Conservation (phyloP, 2,329 filamentous ascomycete genomes). For the Stromatinia cepivora region DNA sequence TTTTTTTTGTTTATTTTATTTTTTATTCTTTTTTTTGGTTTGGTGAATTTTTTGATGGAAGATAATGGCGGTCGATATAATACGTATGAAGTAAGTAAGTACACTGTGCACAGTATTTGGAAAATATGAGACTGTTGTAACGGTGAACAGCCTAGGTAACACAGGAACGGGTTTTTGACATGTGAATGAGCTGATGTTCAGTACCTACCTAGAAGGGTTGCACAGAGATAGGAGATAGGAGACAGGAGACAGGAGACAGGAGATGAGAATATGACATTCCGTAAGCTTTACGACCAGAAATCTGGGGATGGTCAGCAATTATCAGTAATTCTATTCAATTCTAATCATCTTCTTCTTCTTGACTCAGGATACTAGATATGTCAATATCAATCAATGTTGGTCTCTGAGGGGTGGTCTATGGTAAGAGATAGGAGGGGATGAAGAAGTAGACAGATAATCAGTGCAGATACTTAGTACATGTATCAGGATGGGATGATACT, state of each 20-base stretch:
- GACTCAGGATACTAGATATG: background rate
- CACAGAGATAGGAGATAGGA: background rate
- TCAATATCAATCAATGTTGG: background rate
- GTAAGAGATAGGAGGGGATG: background rate
- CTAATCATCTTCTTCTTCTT: too few species aligned
- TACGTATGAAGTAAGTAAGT: background rate
- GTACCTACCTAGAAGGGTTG: background rate
- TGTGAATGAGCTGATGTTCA: background rate
- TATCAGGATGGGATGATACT: conserved; percentile 3
- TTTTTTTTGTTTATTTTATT: background rate
- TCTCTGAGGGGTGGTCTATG: background rate
- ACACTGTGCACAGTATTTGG: too few species aligned
- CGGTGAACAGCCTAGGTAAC: background rate
- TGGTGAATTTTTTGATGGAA: background rate
- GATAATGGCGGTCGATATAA: background rate
- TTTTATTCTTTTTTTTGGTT: background rate
- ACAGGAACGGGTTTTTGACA: background rate
- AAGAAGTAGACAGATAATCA: background rate
- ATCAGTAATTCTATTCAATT: background rate
- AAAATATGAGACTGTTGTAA: background rate
- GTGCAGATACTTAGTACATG: background rate
- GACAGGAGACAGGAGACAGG: background rate
- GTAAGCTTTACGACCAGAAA: background rate
- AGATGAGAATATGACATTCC: background rate
- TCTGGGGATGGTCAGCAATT: background rate